A percentile compares a stretch with the other conserved stretches of the same genome.
Conservation (phyloP, 345 rosid genomes). For the Clarkia xantiana region DNA sequence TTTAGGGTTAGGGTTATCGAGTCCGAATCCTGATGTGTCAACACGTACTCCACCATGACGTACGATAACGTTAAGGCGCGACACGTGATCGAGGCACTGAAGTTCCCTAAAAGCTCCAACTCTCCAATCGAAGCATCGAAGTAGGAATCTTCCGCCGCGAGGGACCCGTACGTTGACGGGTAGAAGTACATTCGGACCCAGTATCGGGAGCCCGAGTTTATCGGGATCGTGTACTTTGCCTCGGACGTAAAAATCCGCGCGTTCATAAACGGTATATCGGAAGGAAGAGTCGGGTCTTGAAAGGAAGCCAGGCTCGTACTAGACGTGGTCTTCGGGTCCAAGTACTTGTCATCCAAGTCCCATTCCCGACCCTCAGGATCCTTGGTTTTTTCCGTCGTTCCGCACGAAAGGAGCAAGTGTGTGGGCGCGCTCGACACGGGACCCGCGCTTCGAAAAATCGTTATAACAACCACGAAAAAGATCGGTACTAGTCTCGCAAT, state of each 20-base stretch:
- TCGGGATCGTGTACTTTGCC: slow-evolving; percentile 34
- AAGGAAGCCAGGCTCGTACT: slow-evolving; percentile 22
- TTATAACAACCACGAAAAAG: too few species aligned
- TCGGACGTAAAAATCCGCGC: slow-evolving; percentile 52
- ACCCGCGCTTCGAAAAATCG: too few species aligned
- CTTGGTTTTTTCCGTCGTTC: slow-evolving; percentile 26
- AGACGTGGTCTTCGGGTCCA: slow-evolving; percentile 19
- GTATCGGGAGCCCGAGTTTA: slow-evolving; percentile 27
- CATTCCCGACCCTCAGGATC: slow-evolving; percentile 55
- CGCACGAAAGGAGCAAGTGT: slow-evolving; percentile 28
- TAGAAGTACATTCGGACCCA: slow-evolving; percentile 50
- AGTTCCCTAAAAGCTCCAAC: slow-evolving; percentile 47
- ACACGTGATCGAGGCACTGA: slow-evolving; percentile 59
- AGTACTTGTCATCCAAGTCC: slow-evolving; percentile 40
- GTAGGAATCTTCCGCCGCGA: slow-evolving; percentile 33
- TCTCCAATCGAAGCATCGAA: slow-evolving; percentile 40
- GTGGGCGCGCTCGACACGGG: background rate
- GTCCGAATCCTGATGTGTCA: slow-evolving; percentile 25
- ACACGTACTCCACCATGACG: slow-evolving; percentile 46
- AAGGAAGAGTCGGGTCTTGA: slow-evolving; percentile 60
- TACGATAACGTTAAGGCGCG: slow-evolving; percentile 59
- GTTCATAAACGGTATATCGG: slow-evolving; percentile 54
- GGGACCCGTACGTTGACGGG: slow-evolving; percentile 38
- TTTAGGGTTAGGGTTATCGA: slow-evolving; percentile 30
- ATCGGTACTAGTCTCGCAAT: too few species aligned